Evolutionary conservation across 768 basidiomycete genomes (phyloP).

Genomic region (Russula vinacea): DNA sequence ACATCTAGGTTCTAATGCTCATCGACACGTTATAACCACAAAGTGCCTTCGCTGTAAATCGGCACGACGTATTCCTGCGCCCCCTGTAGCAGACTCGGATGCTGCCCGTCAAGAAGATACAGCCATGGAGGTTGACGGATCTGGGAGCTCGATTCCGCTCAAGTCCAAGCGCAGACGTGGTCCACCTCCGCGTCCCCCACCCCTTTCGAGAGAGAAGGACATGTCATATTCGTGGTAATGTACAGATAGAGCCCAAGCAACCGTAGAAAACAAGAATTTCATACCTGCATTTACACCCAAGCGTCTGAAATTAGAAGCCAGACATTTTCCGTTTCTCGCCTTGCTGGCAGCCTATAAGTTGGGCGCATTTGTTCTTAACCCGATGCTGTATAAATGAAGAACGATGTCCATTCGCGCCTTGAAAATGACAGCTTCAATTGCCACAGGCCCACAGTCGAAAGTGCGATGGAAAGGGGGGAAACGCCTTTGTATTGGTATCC

Average conservation of each 20-base stretch:
- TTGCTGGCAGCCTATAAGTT: too few species aligned
- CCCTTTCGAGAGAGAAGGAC: slow-evolving; percentile 64
- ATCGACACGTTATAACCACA: slow-evolving; percentile 55
- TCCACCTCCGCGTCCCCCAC: slow-evolving; percentile 44
- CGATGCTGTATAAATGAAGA: too few species aligned
- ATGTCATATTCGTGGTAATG: slow-evolving; percentile 64
- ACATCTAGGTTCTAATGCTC: slow-evolving; percentile 42
- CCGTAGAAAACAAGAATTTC: not conserved
- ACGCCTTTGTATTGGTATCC: too few species aligned
- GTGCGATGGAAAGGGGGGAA: too few species aligned
- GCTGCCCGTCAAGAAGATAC: slow-evolving; percentile 6
- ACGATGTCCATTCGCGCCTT: too few species aligned
- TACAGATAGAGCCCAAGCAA: slow-evolving; percentile 33
- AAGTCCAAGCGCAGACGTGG: slow-evolving; percentile 32
- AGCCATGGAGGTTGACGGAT: slow-evolving; percentile 1
- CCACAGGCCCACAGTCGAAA: too few species aligned
- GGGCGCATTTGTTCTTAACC: too few species aligned
- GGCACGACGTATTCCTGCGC: slow-evolving; percentile 65
- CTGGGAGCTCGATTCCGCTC: not conserved
- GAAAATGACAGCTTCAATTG: too few species aligned
- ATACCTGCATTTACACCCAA: not conserved
- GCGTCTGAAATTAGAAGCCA: not conserved
- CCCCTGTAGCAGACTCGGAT: slow-evolving; percentile 38
- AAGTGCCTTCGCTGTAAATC: slow-evolving; percentile 58
- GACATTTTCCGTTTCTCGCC: not conserved